Conservation (phyloP, 305 asterid genomes). For the Solanum chacoense region DNA sequence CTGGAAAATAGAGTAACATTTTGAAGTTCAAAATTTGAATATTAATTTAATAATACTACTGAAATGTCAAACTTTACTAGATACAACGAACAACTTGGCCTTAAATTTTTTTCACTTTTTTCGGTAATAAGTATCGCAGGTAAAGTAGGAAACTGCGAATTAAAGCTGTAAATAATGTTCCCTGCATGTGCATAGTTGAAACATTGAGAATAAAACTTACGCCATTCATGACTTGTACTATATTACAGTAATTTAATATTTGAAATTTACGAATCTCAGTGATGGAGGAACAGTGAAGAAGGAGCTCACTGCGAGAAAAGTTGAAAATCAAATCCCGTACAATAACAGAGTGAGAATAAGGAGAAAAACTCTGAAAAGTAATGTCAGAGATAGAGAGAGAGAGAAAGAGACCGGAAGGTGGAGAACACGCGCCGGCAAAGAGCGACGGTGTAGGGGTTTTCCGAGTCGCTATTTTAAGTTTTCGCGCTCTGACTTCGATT, state of each 20-base stretch:
- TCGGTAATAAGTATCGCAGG: background rate
- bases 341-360: background rate
- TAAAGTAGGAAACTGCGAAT: background rate
- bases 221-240: background rate
- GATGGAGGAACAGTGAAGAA: background rate
- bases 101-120: background rate
- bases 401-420: background rate
- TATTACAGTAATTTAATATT: background rate
- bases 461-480: slow-evolving; percentile 11
- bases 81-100: background rate
- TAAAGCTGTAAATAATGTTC: background rate
- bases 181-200: slow-evolving; percentile 11
- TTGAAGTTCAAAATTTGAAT: slow-evolving; percentile 1
- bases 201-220: background rate
- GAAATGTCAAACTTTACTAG: slow-evolving; percentile 15
- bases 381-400: background rate
- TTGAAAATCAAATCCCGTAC: background rate
- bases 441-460: background rate
- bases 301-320: background rate
- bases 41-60: background rate
- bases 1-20: background rate
- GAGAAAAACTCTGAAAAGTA: background rate
- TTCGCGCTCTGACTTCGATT: slow-evolving; percentile 50
- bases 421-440: slow-evolving; percentile 3
- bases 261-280: background rate